These are phyloP conservation scores for Botryotinia narcissicola DNA, from an alignment of 2,329 filamentous ascomycete genomes.

Conservation along the genomic window DNA sequence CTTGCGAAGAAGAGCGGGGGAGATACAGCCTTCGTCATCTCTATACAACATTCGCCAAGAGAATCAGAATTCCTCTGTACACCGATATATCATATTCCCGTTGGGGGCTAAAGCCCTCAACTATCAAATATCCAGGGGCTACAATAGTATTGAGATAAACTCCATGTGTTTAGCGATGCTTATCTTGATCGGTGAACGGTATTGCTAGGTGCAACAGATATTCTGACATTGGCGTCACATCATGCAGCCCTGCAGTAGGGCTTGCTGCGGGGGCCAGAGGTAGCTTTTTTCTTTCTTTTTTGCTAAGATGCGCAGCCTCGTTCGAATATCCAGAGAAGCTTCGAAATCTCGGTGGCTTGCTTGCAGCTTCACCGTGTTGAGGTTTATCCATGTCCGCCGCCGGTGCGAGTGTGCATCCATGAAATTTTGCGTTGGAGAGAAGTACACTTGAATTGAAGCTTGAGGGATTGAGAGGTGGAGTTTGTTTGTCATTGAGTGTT, in stretches of 20 bases:
- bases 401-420: background rate
- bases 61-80: background rate
- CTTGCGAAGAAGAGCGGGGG: background rate
- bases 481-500: background rate
- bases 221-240: conserved; percentile 17
- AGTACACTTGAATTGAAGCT: background rate
- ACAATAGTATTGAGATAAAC: conserved; percentile 9
- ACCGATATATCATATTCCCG: conserved; percentile 12
- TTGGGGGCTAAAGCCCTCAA: conserved; percentile 9
- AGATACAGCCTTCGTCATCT: background rate
- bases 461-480: background rate
- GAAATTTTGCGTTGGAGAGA: background rate
- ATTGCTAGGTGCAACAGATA: conserved; percentile 3
- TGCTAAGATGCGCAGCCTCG: background rate
- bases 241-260: conserved; percentile 19
- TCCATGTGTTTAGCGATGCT: conserved; percentile 9
- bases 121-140: conserved; percentile 1
- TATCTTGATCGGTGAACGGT: conserved; percentile 19
- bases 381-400: background rate
- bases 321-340: background rate
- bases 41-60: background rate
- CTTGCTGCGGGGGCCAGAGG: background rate
- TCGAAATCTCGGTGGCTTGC: background rate
- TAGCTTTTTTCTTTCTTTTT: background rate
- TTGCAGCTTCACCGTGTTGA: conserved; percentile 16